Evolutionary conservation across 169 alveolate species (phyloP).

Genomic region (Eimeria maxima): DNA sequence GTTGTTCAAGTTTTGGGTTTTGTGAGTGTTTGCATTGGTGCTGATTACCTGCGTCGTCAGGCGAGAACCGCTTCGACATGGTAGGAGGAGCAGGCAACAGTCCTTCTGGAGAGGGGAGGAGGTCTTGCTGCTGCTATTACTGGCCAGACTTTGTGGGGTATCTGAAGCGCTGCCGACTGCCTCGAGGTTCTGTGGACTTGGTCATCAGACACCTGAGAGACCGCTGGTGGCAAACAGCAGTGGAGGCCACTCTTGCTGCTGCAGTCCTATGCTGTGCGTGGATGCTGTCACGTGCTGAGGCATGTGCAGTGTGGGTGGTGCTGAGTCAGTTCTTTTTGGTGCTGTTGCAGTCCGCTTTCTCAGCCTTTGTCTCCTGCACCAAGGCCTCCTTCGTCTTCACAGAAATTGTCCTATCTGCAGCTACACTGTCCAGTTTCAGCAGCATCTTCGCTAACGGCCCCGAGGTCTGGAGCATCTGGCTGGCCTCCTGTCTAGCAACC

Average conservation of each 20-base stretch:
- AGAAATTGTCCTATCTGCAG: constrained; percentile 64
- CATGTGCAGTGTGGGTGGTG: constrained; percentile 35
- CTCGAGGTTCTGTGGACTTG: constrained; percentile 13
- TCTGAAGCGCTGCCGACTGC: neutral
- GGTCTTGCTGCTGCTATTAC: constrained; percentile 79
- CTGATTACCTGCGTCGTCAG: neutral
- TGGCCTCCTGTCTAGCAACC: constrained; percentile 47
- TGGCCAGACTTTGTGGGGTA: constrained; percentile 24
- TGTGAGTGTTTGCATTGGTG: neutral
- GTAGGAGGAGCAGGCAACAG: neutral
- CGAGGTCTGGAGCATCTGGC: constrained; percentile 64
- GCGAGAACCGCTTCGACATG: neutral
- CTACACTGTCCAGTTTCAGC: constrained; percentile 29
- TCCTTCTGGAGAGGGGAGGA: neutral
- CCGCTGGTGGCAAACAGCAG: constrained; percentile 20
- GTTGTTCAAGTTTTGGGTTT: too few relatives aligned
- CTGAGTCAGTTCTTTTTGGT: constrained; percentile 16
- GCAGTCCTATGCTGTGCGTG: constrained; percentile 22
- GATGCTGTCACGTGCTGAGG: neutral
- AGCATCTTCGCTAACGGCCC: constrained; percentile 53
- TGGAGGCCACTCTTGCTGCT: constrained; percentile 20
- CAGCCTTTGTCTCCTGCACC: constrained; percentile 26
- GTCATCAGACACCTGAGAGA: neutral
- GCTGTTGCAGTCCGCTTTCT: constrained; percentile 39
- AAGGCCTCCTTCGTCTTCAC: constrained; percentile 32